Percentiles rank a stretch among this genome's conserved stretches.
These are phyloP conservation scores for Candida berthetii DNA, from an alignment of 805 yeast species.

Conservation along the genomic window DNA sequence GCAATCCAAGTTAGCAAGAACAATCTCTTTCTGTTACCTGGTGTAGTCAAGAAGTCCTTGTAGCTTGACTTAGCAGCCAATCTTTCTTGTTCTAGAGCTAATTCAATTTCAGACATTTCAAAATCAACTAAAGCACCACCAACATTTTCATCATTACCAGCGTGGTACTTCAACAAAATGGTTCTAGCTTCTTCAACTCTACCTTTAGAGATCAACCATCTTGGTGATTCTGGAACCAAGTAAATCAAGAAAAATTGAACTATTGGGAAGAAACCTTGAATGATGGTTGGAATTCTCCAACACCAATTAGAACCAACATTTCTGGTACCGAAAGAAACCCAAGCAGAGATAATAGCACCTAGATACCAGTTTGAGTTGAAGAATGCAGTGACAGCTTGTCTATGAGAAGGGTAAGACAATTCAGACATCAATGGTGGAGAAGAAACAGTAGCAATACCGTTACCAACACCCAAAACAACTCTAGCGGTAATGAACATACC, in stretches of 20 bases:
- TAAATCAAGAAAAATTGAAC: slow-evolving; percentile 25
- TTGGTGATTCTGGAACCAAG: slow-evolving; percentile 38
- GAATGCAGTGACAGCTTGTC: slow-evolving; percentile 30
- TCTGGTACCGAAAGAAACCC: slow-evolving; percentile 42
- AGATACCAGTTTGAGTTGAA: slow-evolving; percentile 43
- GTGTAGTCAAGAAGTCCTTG: slow-evolving; percentile 24
- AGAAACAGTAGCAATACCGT: slow-evolving; percentile 17
- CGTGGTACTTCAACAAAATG: slow-evolving; percentile 31
- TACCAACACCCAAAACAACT: not conserved
- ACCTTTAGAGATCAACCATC: slow-evolving; percentile 32
- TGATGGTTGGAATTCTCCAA: slow-evolving; percentile 45
- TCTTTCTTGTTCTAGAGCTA: slow-evolving; percentile 35
- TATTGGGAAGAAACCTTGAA: slow-evolving; percentile 29
- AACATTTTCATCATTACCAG: slow-evolving; percentile 19
- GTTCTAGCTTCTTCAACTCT: slow-evolving; percentile 32
- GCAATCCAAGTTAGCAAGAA: slow-evolving; percentile 27
- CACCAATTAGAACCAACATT: slow-evolving; percentile 27
- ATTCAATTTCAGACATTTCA: slow-evolving; percentile 29
- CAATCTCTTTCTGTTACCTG: slow-evolving; percentile 36
- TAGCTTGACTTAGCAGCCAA: slow-evolving; percentile 26
- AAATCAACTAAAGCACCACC: slow-evolving; percentile 21
- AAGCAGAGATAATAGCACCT: slow-evolving; percentile 43
- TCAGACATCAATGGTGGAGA: slow-evolving; percentile 31
- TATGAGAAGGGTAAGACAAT: slow-evolving; percentile 37
- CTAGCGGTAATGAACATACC: not conserved